A percentile compares a stretch with the other conserved stretches of the same genome.
Evolutionary conservation across 1,284 basidiomycete species (phyloP).

Genomic region (Ceratobasidium sp.): DNA sequence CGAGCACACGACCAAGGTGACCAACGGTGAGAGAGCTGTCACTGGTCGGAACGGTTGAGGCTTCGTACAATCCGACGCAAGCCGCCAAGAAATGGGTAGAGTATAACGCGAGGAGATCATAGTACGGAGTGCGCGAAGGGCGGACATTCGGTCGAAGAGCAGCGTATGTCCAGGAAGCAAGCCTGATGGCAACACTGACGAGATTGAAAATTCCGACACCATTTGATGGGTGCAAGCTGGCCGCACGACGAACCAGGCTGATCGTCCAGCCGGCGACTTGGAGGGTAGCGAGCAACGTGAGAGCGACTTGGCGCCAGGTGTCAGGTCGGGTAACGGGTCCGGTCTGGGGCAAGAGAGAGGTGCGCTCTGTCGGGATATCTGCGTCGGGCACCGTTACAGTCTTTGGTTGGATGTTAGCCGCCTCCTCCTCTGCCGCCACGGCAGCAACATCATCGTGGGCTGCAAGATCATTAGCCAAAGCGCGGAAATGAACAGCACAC

Average conservation of each 20-base stretch:
- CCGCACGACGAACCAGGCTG: not conserved
- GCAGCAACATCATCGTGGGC: constrained; percentile 32
- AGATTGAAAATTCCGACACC: constrained; percentile 6
- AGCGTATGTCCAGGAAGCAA: constrained; percentile 37
- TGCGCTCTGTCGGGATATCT: constrained; percentile 34
- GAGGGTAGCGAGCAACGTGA: constrained; percentile 13
- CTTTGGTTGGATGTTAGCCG: constrained; percentile 21
- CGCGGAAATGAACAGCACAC: constrained; percentile 10
- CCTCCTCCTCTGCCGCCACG: constrained; percentile 30
- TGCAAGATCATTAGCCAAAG: constrained; percentile 1
- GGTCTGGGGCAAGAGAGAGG: constrained; percentile 19
- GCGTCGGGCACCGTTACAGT: constrained; percentile 14
- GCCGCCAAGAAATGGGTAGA: constrained; percentile 24
- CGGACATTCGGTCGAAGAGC: constrained; percentile 27
- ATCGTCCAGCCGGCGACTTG: constrained; percentile 22
- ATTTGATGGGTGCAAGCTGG: not conserved
- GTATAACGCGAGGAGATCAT: constrained; percentile 33
- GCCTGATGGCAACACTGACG: not conserved
- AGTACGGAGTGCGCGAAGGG: constrained; percentile 35
- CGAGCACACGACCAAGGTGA: constrained; percentile 14
- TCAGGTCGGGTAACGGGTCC: constrained; percentile 21
- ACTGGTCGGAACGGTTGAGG: not conserved
- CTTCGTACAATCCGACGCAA: constrained; percentile 25
- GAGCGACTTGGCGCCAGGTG: constrained; percentile 22
- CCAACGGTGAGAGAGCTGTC: not conserved